Base-by-base conservation (phyloP, 2,329 filamentous ascomycete species). In the Phaeosphaeriaceae sp. region DNA sequence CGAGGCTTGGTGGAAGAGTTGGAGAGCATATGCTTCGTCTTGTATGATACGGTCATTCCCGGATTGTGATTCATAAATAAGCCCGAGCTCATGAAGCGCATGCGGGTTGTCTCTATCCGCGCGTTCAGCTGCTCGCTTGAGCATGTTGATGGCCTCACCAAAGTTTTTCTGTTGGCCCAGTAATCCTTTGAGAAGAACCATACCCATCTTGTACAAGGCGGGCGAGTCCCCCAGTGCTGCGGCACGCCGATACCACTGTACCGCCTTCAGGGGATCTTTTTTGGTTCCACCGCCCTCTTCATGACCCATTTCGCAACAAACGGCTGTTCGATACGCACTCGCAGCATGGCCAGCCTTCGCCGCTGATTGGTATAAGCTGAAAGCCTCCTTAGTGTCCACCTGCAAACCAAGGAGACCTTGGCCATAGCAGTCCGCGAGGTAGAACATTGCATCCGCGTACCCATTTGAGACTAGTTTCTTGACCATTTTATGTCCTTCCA, bases 171-270 rank as follows among this genome's bases (percentile, higher is more conserved):
- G 83, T 70, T 97, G 92, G 3, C 92, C 92, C n/a, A 99, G 82
- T 21, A 97, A 80, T 9, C 93, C 94, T 74, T 97, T 97, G 46
- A 97, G 83, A 54, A 90, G 79, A 59, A 99, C 96, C 87, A 97
- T 96, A 50, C 94, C 94, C 75, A 97, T 86, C 75, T 99, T 99
- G 79, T 97, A 99, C 91, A 97, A 96, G 23, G 92, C 94, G 0
- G 93, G 89, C 1, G 89, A 88, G 67, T 99, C 93, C 3, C 94
- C 93, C 2, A 97, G 80, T 11, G 88, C 88, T 9, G 94, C 93
- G 6, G 94, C 92, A 35, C 92, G 89, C 71, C 93, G 92, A 74
- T 99, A 99, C 94, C 94, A 99, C 72, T 97, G 93, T 16, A 97
- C 92, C 1, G 94, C 93, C 75, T 97, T 97, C 58, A 93, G 76